Evolutionary conservation across 805 yeast species (phyloP), one percentile per base, ranked within the genome.

Genomic region (Metschnikowia koreensis): DNA sequence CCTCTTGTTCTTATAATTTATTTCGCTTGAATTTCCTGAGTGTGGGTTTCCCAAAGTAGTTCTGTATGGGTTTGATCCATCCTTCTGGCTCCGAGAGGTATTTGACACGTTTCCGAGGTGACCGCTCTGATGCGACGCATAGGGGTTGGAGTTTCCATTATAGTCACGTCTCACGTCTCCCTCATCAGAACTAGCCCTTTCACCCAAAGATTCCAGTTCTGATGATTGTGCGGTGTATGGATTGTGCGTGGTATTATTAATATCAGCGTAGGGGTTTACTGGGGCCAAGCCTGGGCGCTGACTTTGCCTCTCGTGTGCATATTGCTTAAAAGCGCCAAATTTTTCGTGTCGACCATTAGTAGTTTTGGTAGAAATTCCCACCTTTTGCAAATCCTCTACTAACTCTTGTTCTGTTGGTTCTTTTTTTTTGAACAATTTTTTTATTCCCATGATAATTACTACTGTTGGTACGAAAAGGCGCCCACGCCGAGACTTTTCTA

Each of bases 361-460:
- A 7, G 66, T 57, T 49, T 69, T 74, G 28, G 79, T 73, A 11
- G 79, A 58, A 37, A 80, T 70, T 8, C 82, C 82, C 27, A 66
- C 60, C 22, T 62, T 62, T 52, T 66, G 69, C 52, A 81, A 66
- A 37, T 67, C 69, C 44, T 72, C 72, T 44, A 70, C 62, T 52
- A 77, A 62, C 63, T 80, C 81, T 50, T 69, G 74, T 52, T 76
- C 80, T 28, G 79, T 74, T 37, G 78, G 79, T 55, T 80, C 84
- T 59, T 77, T 80, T 65, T 68, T 75, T 59, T 68, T 74, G 63
- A 77, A 77, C 61, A 75, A 71, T 52, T 72, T 71, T 56, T 70
- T 76, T 56, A 75, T 47, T 10, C 80, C 81, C 82, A 78, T 78
- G 44, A 29, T 67, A 37, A n/a, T 11, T 28, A 17, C 54, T 42